Evolutionary conservation across 2,329 filamentous ascomycete species (phyloP), one percentile per base, ranked within the genome.

Genomic region (Claviceps quebecensis): DNA sequence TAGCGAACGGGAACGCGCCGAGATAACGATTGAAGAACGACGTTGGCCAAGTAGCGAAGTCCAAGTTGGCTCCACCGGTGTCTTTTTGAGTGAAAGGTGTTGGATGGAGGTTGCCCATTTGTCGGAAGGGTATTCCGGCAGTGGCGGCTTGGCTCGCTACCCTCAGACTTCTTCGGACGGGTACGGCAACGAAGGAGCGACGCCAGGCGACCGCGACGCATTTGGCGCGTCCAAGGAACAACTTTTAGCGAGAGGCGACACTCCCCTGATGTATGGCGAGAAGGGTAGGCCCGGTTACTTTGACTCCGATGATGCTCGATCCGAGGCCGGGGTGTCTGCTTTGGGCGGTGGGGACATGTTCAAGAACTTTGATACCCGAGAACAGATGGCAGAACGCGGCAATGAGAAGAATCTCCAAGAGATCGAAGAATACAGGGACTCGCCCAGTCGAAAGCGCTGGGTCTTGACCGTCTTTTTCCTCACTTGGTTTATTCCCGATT

Each of bases 321-420:
- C 93, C 34, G 93, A 98, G 49, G 90, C 91, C 7, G 91, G 90
- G 4, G 85, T 78, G 2, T 96, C 91, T n/a, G 89, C 87, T 5
- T 85, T 95, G 63, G 86, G 90, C 47, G 86, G 80, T 50, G 90
- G 93, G 7, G 93, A 98, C 65, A 95, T 98, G 91, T 98, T 98
- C 75, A 87, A 89, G 62, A 95, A 96, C 61, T 75, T 97, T 7
- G 91, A 97, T 59, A 96, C 91, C 6, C 81, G 88, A 56, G 86
- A 94, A 64, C 87, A 95, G 64, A 88, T 98, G 80, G 87, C 91
- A 0, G 91, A 97, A 69, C 91, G 95, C 58, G 87, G 87, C 55
- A 95, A 95, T 57, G 87, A 95, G 58, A 88, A 91, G 67, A 82
- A 87, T 16, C 79, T 96, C 69, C 81, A 87, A 54, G 91, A 96